Conservation (phyloP, 805 yeast genomes). For the Ogataea zsoltii region DNA sequence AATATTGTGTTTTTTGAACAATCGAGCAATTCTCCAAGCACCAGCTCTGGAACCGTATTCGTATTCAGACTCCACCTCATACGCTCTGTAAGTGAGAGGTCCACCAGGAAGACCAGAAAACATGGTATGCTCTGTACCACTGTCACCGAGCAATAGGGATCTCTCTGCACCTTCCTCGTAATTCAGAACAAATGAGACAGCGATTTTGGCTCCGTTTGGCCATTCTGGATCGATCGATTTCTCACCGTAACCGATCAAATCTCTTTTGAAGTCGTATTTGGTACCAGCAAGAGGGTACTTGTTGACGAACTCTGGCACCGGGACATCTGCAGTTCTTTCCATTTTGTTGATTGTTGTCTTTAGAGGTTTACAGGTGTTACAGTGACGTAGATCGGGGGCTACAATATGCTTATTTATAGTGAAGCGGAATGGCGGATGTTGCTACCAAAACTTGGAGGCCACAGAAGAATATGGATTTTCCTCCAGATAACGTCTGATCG, state of each 20-base stretch:
- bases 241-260: constrained; percentile 27
- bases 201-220: constrained; percentile 27
- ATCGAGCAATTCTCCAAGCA: constrained; percentile 27
- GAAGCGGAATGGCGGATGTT: neutral
- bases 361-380: too few relatives aligned
- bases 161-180: constrained; percentile 32
- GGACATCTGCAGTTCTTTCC: constrained; percentile 13
- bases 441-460: too few relatives aligned
- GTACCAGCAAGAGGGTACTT: constrained; percentile 14
- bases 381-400: too few relatives aligned
- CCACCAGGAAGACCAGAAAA: constrained; percentile 5
- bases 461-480: too few relatives aligned
- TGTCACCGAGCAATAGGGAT: constrained; percentile 15
- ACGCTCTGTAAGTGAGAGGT: constrained; percentile 3
- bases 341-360: constrained; percentile 2
- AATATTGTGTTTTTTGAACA: constrained; percentile 33
- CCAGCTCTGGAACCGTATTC: constrained; percentile 19
- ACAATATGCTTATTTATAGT: too few relatives aligned
- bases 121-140: constrained; percentile 17
- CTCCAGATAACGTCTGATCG: too few relatives aligned
- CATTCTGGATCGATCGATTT: constrained; percentile 27
- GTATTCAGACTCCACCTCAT: constrained; percentile 19
- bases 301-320: constrained; percentile 1
- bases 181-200: constrained; percentile 29
- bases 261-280: constrained; percentile 16